Base-by-base conservation (phyloP, 2,329 filamentous ascomycete genomes). In the Apiospora arundinis region DNA sequence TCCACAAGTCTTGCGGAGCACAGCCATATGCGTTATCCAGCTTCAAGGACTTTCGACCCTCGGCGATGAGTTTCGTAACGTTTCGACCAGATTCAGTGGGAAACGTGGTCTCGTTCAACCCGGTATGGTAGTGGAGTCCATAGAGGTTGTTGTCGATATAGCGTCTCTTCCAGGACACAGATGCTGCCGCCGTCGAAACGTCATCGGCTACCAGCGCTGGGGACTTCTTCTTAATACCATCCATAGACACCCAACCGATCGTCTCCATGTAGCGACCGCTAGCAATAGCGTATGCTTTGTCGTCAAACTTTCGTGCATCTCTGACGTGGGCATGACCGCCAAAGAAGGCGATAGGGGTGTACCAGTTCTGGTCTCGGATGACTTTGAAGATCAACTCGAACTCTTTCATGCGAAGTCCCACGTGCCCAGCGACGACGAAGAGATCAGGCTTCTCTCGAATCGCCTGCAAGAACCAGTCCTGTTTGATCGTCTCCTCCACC, bases 71-170 rank as follows among this genome's bases (percentile, higher is more conserved):
- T 25, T 85, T 81, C 63, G 91, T 94, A 16, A 95, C 92, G 70
- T 92, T 92, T 69, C 85, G 87, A 23, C 95, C 95, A 66, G 92
- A 87, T 18, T 91, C 84, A 0, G 95, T 98, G 1, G 90, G 87
- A 78, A 98, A 98, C 0, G 90, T 92, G 0, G 89, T 85, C 21
- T 88, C 85, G 75, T 95, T 91, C 42, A 92, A 89, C 0, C 89
- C 89, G 2, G 92, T 93, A 80, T 98, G 95, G 77, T 96, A 89
- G 76, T 95, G 88, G 72, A 97, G 87, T 0, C 95, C 96, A 73
- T 90, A 93, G 0, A 98, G 85, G 76, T 98, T 98, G 83, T 95
- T 98, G 82, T 98, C 95, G 73, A 98, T 95, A 81, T 98, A 98
- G 72, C 92, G 89, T 65, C 95, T 89, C 69, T 88, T 87, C 79